Conservation (phyloP, 768 basidiomycete genomes). For the Lactarius sanguifluus region DNA sequence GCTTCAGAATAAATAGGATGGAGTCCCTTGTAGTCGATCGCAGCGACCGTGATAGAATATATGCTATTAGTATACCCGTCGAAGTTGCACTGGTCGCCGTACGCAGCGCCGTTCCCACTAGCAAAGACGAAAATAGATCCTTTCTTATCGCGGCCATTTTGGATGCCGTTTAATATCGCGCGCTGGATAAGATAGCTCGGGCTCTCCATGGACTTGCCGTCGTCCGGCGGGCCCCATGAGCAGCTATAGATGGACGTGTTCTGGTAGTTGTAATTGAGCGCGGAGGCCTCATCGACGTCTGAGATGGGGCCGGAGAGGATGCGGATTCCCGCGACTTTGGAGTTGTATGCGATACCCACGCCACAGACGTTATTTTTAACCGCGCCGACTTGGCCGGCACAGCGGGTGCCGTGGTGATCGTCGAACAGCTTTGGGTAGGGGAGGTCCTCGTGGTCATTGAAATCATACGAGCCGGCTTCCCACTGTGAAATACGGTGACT, state of each 20-base stretch:
- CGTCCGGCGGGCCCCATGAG: conserved; percentile 97
- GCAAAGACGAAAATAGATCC: conserved; percentile 97
- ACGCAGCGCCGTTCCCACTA: conserved; percentile 90
- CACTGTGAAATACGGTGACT: conserved; percentile 48
- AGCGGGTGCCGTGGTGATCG: conserved; percentile 96
- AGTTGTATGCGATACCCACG: conserved; percentile 88
- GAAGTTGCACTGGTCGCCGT: conserved; percentile 97
- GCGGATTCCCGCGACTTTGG: conserved; percentile 90
- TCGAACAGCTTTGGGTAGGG: conserved; percentile 87
- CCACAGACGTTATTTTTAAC: conserved; percentile 92
- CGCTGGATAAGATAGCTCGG: conserved; percentile 90
- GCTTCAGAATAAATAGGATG: conserved; percentile 97
- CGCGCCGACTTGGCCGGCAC: conserved; percentile 95
- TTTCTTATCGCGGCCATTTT: conserved; percentile 84
- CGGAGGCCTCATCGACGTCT: conserved; percentile 92
- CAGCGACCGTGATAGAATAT: conserved; percentile 94
- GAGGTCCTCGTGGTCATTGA: conserved; percentile 87
- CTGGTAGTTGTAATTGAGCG: conserved; percentile 92
- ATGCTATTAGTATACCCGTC: conserved; percentile 99
- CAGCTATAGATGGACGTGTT: conserved; percentile 93
- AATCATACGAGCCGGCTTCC: conserved; percentile 87
- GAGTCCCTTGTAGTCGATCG: conserved; percentile 87
- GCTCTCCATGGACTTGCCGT: conserved; percentile 92
- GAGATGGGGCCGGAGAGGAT: conserved; percentile 95
- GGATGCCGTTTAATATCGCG: conserved; percentile 90